Evolutionary conservation across 768 basidiomycete species (phyloP).

Genomic region (Macrolepiota dolichaula): DNA sequence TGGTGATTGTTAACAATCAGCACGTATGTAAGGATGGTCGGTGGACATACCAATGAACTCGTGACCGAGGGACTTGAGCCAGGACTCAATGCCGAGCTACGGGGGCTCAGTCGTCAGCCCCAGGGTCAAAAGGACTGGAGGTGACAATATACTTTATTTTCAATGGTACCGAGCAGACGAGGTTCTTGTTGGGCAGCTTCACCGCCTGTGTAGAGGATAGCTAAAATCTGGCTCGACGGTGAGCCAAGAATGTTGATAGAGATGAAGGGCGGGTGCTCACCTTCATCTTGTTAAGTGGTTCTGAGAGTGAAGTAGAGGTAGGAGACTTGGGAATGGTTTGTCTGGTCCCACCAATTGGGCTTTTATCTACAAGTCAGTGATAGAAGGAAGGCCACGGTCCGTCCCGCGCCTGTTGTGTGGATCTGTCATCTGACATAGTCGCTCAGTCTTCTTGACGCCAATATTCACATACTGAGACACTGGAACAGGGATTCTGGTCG

Average conservation of each 20-base stretch:
- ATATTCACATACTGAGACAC: slow-evolving; percentile 10
- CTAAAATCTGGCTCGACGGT: slow-evolving; percentile 50
- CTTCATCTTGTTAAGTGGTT: slow-evolving; percentile 35
- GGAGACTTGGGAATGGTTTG: not conserved
- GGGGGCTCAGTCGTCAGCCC: slow-evolving; percentile 5
- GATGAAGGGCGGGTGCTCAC: slow-evolving; percentile 17
- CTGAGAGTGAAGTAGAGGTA: slow-evolving; percentile 11
- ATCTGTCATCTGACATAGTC: slow-evolving; percentile 6
- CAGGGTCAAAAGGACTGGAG: not conserved
- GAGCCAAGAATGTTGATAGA: not conserved
- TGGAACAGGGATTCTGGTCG: not conserved
- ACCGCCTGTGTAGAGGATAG: slow-evolving; percentile 70
- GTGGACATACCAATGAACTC: slow-evolving; percentile 59
- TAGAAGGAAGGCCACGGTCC: slow-evolving; percentile 3
- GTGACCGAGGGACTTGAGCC: slow-evolving; percentile 70
- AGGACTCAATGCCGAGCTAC: slow-evolving; percentile 70
- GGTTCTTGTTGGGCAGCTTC: slow-evolving; percentile 65
- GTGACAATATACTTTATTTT: slow-evolving; percentile 58
- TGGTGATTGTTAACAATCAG: not conserved
- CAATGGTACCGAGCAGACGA: slow-evolving; percentile 74
- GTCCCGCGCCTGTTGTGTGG: slow-evolving; percentile 14
- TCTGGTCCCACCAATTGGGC: not conserved
- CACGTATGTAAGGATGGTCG: not conserved
- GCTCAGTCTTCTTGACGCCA: slow-evolving; percentile 3
- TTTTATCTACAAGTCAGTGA: slow-evolving; percentile 8